Evolutionary conservation across 441 rosid genomes (phyloP).

Genomic region (Euphorbia corollata): DNA sequence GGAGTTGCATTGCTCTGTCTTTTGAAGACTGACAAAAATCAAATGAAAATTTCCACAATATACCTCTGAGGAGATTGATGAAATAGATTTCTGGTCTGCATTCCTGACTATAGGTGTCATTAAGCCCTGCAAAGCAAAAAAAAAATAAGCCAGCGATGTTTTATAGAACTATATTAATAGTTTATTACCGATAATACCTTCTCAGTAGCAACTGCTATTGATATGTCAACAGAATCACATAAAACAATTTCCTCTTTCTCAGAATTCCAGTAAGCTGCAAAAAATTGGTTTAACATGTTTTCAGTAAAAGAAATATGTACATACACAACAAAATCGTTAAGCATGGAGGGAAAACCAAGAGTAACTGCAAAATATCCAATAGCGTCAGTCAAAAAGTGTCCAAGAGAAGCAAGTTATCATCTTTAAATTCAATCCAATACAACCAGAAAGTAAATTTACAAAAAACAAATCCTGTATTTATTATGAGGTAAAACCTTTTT

Average conservation of each 20-base stretch:
- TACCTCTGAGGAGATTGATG: slow-evolving; percentile 84
- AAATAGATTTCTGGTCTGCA: slow-evolving; percentile 90
- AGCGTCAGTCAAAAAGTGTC: neutral
- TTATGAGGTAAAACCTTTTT: no score
- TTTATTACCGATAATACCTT: slow-evolving; percentile 46
- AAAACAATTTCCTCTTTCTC: slow-evolving; percentile 62
- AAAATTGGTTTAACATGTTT: slow-evolving; percentile 21
- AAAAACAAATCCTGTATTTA: neutral
- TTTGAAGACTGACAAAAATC: slow-evolving; percentile 1
- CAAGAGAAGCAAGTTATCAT: neutral
- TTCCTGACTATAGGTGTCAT: slow-evolving; percentile 91
- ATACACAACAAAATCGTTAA: neutral
- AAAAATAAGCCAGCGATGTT: slow-evolving; percentile 21
- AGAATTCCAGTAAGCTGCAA: slow-evolving; percentile 79
- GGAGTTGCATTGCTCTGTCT: neutral
- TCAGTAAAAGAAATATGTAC: slow-evolving; percentile 17
- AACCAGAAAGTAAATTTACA: neutral
- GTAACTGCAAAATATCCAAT: slow-evolving; percentile 4
- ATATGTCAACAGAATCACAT: slow-evolving; percentile 74
- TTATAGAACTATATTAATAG: slow-evolving; percentile 12
- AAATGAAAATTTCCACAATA: slow-evolving; percentile 8
- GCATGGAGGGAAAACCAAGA: neutral
- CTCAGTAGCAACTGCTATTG: slow-evolving; percentile 96
- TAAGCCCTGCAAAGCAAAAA: slow-evolving; percentile 59
- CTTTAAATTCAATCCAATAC: neutral